These are phyloP conservation scores for Eimeria sp. DNA, from an alignment of 169 alveolate genomes.

Conservation along the genomic window DNA sequence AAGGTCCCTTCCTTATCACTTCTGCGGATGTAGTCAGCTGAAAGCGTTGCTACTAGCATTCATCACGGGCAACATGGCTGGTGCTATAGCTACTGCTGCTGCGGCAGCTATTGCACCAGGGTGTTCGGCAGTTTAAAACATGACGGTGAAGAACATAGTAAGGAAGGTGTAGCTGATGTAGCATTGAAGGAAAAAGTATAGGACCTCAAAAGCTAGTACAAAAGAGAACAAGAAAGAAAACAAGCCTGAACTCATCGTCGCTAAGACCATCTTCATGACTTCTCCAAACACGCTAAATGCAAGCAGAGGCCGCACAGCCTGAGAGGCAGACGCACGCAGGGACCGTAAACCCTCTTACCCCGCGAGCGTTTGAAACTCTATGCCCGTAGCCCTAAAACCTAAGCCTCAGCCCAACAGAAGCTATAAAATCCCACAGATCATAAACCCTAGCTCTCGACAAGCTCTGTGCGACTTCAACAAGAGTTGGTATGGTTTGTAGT, in stretches of 20 bases:
- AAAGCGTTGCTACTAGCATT: not conserved
- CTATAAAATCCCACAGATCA: not conserved
- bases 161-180: conserved; percentile 93
- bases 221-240: conserved; percentile 93
- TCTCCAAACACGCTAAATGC: conserved; percentile 94
- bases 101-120: conserved; percentile 1
- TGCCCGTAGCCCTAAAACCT: too few species aligned
- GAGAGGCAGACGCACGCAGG: not conserved
- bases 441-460: not conserved
- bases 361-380: too few species aligned
- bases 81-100: not conserved
- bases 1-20: not conserved
- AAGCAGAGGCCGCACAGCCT: conserved; percentile 94
- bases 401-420: too few species aligned
- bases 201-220: conserved; percentile 93
- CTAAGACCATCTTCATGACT: conserved; percentile 91
- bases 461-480: not conserved
- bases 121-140: conserved; percentile 84
- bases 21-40: not conserved
- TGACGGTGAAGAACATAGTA: conserved; percentile 94
- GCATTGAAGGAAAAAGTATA: conserved; percentile 93
- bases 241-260: conserved; percentile 92
- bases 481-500: not conserved
- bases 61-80: not conserved
- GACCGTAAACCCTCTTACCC: too few species aligned